Evolutionary conservation across 2,329 filamentous ascomycete species (phyloP), one percentile per base, ranked within the genome.

Genomic region (Aspergillus pseudotamarii): DNA sequence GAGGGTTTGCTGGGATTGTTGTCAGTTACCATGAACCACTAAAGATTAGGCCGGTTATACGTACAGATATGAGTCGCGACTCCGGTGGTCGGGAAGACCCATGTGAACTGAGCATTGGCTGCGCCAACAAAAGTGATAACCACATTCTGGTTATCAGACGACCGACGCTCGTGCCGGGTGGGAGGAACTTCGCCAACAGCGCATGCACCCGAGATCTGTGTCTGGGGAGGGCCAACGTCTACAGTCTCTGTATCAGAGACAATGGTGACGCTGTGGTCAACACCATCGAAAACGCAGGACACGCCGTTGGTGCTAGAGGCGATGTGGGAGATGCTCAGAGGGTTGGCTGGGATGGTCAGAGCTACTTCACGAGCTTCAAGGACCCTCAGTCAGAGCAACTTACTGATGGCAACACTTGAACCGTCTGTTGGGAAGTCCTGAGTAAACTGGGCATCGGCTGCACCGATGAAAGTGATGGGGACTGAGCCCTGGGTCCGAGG

Each of bases 221-320:
- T 70, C 67, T 72, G 70, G 10, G 70, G 70, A 23, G 69, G 69
- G 1, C 69, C 70, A 34, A 72, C 70, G 57, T 71, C 68, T 4
- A 72, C 68, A 16, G 58, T 63, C 6, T 41, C 51, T 0, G 38
- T 48, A 28, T 63, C 64, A 23, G 53, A 54, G 16, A 70, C 64
- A 16, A 58, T 60, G 6, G 70, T 71, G n/a, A 63, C 53, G n/a
- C 61, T 57, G 46, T 64, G 46, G 21, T 72, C 69, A 38, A 70
- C 38, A 14, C 70, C 70, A 11, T 65, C 28, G 63, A 71, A 72
- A 19, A 60, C 64, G 58, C 70, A 72, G 21, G 57, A 48, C 1
- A 63, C 62, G 19, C 65, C 66, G 16, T 26, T 46, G 12, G 50
- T 50, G 41, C 56, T 38, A 30, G 59, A 60, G 4, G 64, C 32